phyloP scores from a whole-genome alignment of 1,139 yeast species.

The Saccharomyces hybrid region DNA sequence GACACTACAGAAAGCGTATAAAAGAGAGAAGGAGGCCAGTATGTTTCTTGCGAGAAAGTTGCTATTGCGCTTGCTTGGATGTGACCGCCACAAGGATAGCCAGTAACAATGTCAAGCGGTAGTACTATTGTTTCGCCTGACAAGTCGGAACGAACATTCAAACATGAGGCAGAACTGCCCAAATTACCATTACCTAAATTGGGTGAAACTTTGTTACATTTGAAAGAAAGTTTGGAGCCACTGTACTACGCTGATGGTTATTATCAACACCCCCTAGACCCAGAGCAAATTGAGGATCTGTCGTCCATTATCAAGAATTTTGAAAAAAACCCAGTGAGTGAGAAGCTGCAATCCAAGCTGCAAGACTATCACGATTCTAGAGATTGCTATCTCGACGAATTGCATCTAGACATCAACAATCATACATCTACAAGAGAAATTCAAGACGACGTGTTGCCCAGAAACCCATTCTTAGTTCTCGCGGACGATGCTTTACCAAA shows the following conservation, averaged over 20 bases:
- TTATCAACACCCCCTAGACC: conserved; percentile 25
- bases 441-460: conserved; percentile 64
- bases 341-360: conserved; percentile 47
- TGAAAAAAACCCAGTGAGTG: conserved; percentile 36
- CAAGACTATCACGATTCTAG: conserved; percentile 37
- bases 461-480: conserved; percentile 64
- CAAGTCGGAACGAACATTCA: conserved; percentile 9
- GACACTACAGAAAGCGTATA: not conserved
- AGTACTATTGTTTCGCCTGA: not conserved
- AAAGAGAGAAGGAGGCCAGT: not conserved
- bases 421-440: conserved; percentile 49
- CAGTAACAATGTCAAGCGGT: not conserved
- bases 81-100: not conserved
- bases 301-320: conserved; percentile 36
- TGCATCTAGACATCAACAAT: conserved; percentile 47
- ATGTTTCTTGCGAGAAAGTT: not conserved
- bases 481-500: conserved; percentile 68
- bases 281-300: conserved; percentile 17
- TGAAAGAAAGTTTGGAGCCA: conserved; percentile 27
- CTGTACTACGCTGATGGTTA: conserved; percentile 30
- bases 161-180: conserved; percentile 20
- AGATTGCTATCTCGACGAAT: conserved; percentile 51
- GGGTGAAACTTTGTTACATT: conserved; percentile 17
- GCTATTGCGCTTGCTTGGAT: not conserved
- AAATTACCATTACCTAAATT: conserved; percentile 26